These are phyloP conservation scores for Letharia columbiana DNA, from an alignment of 495 filamentous ascomycete genomes.

Conservation along the genomic window DNA sequence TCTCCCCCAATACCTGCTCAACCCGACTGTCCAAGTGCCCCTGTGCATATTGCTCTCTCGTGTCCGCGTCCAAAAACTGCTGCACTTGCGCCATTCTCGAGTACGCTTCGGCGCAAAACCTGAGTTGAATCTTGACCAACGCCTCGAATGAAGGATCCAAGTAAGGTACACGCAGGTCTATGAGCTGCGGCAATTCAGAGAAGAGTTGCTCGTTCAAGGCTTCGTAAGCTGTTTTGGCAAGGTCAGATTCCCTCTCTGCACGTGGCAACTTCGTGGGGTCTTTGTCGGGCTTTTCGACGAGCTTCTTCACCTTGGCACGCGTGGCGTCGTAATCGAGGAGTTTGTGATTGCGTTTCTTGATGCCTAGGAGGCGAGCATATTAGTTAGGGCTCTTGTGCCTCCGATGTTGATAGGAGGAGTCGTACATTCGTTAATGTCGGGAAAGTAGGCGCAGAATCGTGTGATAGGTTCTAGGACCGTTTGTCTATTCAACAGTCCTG, in stretches of 20 bases:
- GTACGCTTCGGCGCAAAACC: constrained; percentile 97
- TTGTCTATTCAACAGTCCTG: constrained; percentile 45
- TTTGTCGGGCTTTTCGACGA: constrained; percentile 98
- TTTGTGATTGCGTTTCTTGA: constrained; percentile 97
- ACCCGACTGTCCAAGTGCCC: constrained; percentile 87
- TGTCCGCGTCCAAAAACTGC: constrained; percentile 96
- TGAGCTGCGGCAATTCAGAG: constrained; percentile 89
- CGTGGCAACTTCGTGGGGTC: constrained; percentile 89
- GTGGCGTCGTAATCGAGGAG: constrained; percentile 95
- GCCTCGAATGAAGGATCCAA: constrained; percentile 95
- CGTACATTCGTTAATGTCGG: constrained; percentile 94
- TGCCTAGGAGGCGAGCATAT: constrained; percentile 43
- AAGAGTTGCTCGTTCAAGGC: constrained; percentile 92
- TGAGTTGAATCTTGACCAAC: constrained; percentile 93
- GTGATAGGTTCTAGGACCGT: constrained; percentile 93
- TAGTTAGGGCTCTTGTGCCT: neutral
- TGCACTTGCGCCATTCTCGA: constrained; percentile 97
- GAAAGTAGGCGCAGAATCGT: constrained; percentile 96
- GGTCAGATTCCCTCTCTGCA: constrained; percentile 87
- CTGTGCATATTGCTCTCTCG: constrained; percentile 88
- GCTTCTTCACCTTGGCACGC: constrained; percentile 89
- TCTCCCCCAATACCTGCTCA: constrained; percentile 94
- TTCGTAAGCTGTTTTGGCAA: constrained; percentile 89
- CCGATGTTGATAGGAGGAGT: constrained; percentile 4
- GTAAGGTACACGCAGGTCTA: constrained; percentile 93